Evolutionary conservation across 1,139 yeast genomes (phyloP).

Genomic region (Pichia sp.): DNA sequence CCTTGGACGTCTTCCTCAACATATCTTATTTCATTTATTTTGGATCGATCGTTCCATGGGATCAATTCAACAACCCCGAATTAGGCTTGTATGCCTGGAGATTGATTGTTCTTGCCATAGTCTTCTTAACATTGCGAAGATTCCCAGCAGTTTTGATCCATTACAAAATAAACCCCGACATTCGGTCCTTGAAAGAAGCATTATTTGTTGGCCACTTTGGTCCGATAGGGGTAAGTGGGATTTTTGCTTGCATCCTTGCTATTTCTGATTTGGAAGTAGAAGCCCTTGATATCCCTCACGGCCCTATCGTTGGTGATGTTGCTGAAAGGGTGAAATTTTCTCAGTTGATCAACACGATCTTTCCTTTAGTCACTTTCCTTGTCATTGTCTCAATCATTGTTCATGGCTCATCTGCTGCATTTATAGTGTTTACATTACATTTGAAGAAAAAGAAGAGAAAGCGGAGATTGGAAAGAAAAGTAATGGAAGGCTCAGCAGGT

Average conservation of each 20-base stretch:
- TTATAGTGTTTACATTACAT: constrained; percentile 1
- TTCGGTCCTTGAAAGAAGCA: constrained; percentile 91
- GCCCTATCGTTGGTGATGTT: constrained; percentile 56
- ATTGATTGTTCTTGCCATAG: constrained; percentile 69
- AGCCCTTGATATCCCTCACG: constrained; percentile 41
- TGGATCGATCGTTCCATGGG: constrained; percentile 94
- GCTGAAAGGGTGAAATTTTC: constrained; percentile 50
- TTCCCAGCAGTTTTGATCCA: constrained; percentile 78
- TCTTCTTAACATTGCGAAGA: constrained; percentile 73
- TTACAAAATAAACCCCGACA: constrained; percentile 81
- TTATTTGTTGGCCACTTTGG: constrained; percentile 95
- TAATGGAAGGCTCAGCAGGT: not conserved
- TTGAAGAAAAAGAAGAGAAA: not conserved
- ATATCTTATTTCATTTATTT: constrained; percentile 86
- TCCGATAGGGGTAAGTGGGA: constrained; percentile 96
- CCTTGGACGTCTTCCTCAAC: constrained; percentile 75
- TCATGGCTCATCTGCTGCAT: constrained; percentile 93
- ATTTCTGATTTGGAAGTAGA: constrained; percentile 63
- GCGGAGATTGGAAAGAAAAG: not conserved
- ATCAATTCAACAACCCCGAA: constrained; percentile 58
- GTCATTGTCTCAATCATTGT: constrained; percentile 83
- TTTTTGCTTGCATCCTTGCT: constrained; percentile 85
- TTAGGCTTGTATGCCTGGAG: constrained; percentile 83
- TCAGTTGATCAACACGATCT: constrained; percentile 65
- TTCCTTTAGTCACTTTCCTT: constrained; percentile 87